Percentiles rank a stretch among this genome's conserved stretches.
phyloP scores from a whole-genome alignment of 345 rosid species.

The Anastatica hierochuntica region DNA sequence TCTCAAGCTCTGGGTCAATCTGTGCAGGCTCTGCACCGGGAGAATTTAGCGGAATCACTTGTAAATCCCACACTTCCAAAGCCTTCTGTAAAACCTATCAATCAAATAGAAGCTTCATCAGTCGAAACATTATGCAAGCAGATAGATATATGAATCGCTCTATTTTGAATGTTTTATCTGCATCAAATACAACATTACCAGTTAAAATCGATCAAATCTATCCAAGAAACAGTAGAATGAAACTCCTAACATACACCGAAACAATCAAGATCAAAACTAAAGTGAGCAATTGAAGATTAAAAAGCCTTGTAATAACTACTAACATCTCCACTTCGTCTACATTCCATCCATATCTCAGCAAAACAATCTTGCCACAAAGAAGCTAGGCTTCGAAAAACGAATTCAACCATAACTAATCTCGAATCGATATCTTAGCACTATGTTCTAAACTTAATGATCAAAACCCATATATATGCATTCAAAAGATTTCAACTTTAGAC shows the following conservation, averaged over 20 bases:
- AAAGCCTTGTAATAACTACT: not conserved
- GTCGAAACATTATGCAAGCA: not conserved
- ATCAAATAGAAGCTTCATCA: constrained; percentile 10
- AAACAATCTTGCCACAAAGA: not conserved
- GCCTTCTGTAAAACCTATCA: constrained; percentile 86
- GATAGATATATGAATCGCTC: too few species aligned
- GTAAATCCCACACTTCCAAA: constrained; percentile 86
- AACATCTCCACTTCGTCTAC: not conserved
- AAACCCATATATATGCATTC: not conserved
- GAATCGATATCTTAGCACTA: not conserved
- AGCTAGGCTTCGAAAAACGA: not conserved
- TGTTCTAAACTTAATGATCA: not conserved
- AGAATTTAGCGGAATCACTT: constrained; percentile 77
- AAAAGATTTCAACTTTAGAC: not conserved
- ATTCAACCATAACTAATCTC: not conserved
- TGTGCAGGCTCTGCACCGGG: constrained; percentile 92
- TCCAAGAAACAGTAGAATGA: not conserved
- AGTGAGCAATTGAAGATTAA: not conserved
- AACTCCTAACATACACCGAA: not conserved
- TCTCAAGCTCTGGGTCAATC: constrained; percentile 75
- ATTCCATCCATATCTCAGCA: not conserved
- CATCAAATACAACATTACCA: not conserved
- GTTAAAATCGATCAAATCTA: not conserved
- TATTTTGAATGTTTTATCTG: too few species aligned
- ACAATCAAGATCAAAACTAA: not conserved